Evolutionary conservation across 805 yeast genomes (phyloP), one percentile per base, ranked within the genome.

Genomic region (Danielozyma ontarioensis): DNA sequence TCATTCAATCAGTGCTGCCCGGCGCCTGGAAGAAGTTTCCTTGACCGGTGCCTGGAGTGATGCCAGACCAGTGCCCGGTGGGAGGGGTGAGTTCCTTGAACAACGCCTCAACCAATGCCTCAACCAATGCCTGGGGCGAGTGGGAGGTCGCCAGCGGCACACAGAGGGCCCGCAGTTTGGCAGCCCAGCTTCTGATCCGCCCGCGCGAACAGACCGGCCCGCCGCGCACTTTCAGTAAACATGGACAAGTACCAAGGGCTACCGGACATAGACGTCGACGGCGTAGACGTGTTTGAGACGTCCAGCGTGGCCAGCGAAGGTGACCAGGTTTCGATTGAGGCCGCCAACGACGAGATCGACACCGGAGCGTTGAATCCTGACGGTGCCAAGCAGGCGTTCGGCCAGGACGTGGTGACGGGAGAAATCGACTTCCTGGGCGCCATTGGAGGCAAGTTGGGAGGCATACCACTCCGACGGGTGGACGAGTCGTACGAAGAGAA

Each of bases 181-280:
- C n/a, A n/a, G n/a, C n/a, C n/a, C n/a, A n/a, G n/a, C n/a, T n/a
- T n/a, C n/a, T n/a, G n/a, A n/a, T n/a, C n/a, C n/a, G n/a, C n/a
- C n/a, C n/a, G n/a, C n/a, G n/a, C n/a, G n/a, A n/a, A n/a, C n/a
- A n/a, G n/a, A n/a, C n/a, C n/a, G n/a, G n/a, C n/a, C n/a, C n/a
- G n/a, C n/a, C n/a, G n/a, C n/a, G n/a, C n/a, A n/a, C n/a, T n/a
- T n/a, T n/a, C n/a, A 25, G 28, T 10, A n/a, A 25, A n/a, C 18
- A 41, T 43, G 47, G 47, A 43, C 8, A 43, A 41, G 29, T 43
- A 39, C 39, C 17, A 26, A 5, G 47, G 31, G 3, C 40, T 43
- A 15, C 47, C 47, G 1, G 45, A 37, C 12, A 23, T 7, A 12
- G 25, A 13, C 25, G 25, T 5, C n/a, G 23, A 21, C 10, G 25